Evolutionary conservation across 1,139 yeast species (phyloP).

Genomic region (Saccharomycopsis hybrid): DNA sequence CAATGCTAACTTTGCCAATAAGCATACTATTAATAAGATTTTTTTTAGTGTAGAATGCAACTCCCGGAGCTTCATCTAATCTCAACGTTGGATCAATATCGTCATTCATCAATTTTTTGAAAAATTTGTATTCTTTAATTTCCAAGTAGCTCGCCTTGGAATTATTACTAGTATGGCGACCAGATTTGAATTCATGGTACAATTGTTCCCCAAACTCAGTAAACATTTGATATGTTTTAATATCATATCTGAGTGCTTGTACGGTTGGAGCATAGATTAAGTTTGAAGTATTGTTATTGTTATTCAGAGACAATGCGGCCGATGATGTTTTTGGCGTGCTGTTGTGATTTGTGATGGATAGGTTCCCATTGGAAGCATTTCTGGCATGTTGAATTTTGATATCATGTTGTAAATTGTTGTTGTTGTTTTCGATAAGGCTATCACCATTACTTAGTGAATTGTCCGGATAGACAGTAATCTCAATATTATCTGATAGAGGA

Average conservation of each 20-base stretch:
- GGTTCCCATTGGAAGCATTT: conserved; percentile 1
- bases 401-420: not conserved
- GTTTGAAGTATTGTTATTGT: conserved; percentile 5
- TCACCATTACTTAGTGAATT: not conserved
- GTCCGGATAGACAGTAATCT: conserved; percentile 10
- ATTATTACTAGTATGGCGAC: conserved; percentile 7
- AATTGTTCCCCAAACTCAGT: conserved; percentile 15
- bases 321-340: not conserved
- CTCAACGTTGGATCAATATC: conserved; percentile 73
- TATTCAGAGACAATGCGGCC: not conserved
- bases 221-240: conserved; percentile 15
- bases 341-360: not conserved
- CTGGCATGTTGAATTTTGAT: not conserved
- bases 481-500: conserved; percentile 1
- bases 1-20: conserved; percentile 78
- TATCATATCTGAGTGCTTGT: conserved; percentile 19
- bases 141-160: conserved; percentile 12
- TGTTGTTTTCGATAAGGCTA: not conserved
- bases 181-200: conserved; percentile 14
- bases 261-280: conserved; percentile 21
- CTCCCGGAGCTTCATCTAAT: conserved; percentile 54
- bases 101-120: conserved; percentile 60
- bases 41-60: conserved; percentile 53
- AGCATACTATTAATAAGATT: conserved; percentile 59
- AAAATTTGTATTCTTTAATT: conserved; percentile 51